phyloP scores from a whole-genome alignment of 805 yeast genomes.

The Kodamaea kaohsiungensis region DNA sequence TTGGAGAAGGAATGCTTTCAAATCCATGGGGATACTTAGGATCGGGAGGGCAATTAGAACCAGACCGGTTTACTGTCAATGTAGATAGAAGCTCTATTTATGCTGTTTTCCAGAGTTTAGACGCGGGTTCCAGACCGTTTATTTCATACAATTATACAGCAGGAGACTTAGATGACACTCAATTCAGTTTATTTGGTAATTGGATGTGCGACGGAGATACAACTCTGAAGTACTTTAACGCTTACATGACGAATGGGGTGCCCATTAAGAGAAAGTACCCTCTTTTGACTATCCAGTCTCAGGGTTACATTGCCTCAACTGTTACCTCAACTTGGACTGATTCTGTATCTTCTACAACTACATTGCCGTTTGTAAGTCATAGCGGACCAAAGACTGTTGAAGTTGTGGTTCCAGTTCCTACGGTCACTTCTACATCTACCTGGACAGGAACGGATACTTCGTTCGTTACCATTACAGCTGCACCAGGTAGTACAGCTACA shows the following conservation, averaged over 20 bases:
- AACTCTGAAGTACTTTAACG: not conserved
- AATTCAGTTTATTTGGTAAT: too few species aligned
- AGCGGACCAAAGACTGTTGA: not conserved
- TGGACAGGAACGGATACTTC: conserved; percentile 15
- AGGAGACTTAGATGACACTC: not conserved
- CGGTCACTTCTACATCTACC: conserved; percentile 12
- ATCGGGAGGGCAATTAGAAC: not conserved
- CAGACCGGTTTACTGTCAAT: too few species aligned
- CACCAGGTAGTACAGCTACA: conserved; percentile 11
- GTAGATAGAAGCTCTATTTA: too few species aligned
- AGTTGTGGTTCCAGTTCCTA: conserved; percentile 13
- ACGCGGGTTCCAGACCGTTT: not conserved
- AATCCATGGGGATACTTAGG: not conserved
- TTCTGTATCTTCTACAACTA: not conserved
- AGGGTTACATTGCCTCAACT: not conserved
- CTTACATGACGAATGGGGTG: not conserved
- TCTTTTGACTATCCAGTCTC: not conserved
- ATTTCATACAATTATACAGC: not conserved
- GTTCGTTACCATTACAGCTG: conserved; percentile 8
- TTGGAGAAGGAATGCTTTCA: not conserved
- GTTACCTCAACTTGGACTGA: not conserved
- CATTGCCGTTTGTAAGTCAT: not conserved
- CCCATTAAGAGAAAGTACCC: not conserved
- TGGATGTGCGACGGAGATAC: not conserved
- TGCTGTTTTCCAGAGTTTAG: not conserved